phyloP scores from a whole-genome alignment of 495 filamentous ascomycete genomes.

The Lichenothelia convexa region DNA sequence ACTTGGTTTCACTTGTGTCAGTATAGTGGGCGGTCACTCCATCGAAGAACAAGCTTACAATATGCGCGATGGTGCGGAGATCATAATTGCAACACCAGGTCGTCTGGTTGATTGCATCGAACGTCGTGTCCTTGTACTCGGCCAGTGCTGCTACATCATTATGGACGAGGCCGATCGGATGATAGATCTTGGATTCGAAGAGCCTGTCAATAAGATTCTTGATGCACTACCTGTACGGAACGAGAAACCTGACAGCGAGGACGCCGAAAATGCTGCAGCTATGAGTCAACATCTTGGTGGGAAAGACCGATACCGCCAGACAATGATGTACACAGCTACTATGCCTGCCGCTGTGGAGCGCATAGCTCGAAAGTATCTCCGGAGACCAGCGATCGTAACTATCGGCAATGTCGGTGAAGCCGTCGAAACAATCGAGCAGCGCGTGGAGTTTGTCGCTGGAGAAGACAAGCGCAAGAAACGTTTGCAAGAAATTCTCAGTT shows the following conservation, averaged over 20 bases:
- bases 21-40: constrained; percentile 91
- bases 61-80: constrained; percentile 88
- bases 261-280: constrained; percentile 66
- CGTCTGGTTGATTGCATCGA: constrained; percentile 96
- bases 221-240: constrained; percentile 90
- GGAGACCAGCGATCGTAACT: constrained; percentile 82
- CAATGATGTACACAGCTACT: constrained; percentile 99
- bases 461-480: constrained; percentile 98
- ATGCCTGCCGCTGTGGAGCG: constrained; percentile 91
- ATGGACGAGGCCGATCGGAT: constrained; percentile 98
- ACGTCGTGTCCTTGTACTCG: constrained; percentile 73
- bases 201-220: constrained; percentile 93
- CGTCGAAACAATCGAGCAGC: constrained; percentile 97
- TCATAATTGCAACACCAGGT: constrained; percentile 95
- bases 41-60: constrained; percentile 90
- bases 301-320: constrained; percentile 83
- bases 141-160: constrained; percentile 95
- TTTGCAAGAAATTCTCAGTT: constrained; percentile 72
- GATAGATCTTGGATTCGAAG: constrained; percentile 98
- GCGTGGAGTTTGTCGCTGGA: constrained; percentile 77
- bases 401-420: constrained; percentile 92
- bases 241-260: constrained; percentile 90
- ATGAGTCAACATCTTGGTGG: constrained; percentile 74
- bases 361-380: constrained; percentile 89
- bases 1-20: constrained; percentile 87